Conservation (phyloP, 495 filamentous ascomycete species). For the Daldinia caldariorum region DNA sequence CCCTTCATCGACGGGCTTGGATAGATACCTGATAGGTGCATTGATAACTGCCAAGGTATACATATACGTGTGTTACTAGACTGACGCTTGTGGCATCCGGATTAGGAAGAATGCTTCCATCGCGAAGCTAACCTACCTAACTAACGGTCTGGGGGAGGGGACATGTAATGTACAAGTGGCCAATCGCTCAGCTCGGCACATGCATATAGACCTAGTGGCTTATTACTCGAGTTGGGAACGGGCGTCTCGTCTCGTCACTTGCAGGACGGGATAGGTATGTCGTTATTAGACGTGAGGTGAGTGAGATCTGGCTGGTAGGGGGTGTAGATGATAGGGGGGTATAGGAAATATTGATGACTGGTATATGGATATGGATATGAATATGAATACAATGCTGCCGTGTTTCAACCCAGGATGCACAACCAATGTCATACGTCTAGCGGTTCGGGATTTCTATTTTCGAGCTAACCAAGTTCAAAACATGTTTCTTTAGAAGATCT, state of each 20-base stretch:
- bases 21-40: too few relatives aligned
- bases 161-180: slow-evolving; percentile 26
- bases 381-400: background rate
- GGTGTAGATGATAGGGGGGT: slow-evolving; percentile 12
- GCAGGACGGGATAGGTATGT: background rate
- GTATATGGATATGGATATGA: background rate
- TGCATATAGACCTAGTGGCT: slow-evolving; percentile 14
- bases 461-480: background rate
- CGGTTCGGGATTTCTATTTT: too few relatives aligned
- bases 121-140: slow-evolving; percentile 4
- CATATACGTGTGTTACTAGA: too few relatives aligned
- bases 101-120: slow-evolving; percentile 25
- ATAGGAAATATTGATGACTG: background rate
- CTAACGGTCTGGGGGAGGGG: slow-evolving; percentile 23
- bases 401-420: slow-evolving; percentile 11
- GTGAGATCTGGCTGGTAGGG: background rate
- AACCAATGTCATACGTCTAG: too few relatives aligned
- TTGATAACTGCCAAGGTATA: too few relatives aligned
- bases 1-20: slow-evolving; percentile 1
- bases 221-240: background rate
- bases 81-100: slow-evolving; percentile 17
- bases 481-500: background rate
- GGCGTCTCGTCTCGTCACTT: background rate
- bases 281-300: background rate
- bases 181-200: slow-evolving; percentile 37